Evolutionary conservation across 352 stramenopile species (phyloP).

Genomic region (Peronospora belbahrii): DNA sequence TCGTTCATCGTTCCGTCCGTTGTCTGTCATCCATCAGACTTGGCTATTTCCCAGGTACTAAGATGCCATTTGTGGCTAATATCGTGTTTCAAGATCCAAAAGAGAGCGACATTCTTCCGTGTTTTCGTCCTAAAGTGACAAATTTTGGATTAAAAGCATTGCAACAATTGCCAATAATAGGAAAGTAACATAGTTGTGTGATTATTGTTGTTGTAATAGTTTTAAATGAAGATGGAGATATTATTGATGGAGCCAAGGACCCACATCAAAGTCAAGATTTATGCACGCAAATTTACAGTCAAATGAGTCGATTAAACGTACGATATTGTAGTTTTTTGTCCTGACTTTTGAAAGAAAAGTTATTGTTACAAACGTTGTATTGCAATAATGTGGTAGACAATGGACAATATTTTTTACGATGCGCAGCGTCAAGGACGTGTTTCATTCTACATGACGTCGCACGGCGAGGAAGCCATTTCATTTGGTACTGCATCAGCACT

Average conservation of each 20-base stretch:
- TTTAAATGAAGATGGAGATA: conserved; percentile 74
- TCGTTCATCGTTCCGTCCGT: not conserved
- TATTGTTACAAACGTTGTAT: conserved; percentile 1
- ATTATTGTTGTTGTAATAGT: conserved; percentile 29
- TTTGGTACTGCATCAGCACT: conserved; percentile 92
- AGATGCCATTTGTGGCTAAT: conserved; percentile 84
- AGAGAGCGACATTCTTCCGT: conserved; percentile 76
- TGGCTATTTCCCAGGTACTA: conserved; percentile 66
- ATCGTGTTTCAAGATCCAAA: conserved; percentile 86
- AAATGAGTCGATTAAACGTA: conserved; percentile 80
- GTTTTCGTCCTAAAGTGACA: conserved; percentile 76
- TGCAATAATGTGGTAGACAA: conserved; percentile 51
- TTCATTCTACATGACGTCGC: conserved; percentile 95
- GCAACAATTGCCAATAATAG: not conserved
- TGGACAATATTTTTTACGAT: conserved; percentile 97
- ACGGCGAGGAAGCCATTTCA: conserved; percentile 93
- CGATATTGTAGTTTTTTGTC: not conserved
- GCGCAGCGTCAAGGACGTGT: conserved; percentile 96
- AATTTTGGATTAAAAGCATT: not conserved
- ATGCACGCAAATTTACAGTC: conserved; percentile 82
- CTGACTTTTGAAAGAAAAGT: not conserved
- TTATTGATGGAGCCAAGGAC: conserved; percentile 64
- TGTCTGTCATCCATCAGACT: conserved; percentile 8
- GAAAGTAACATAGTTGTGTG: not conserved
- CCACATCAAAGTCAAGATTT: conserved; percentile 71